These are phyloP conservation scores for Suhomyces terraborum DNA, from an alignment of 1,139 yeast genomes.

Conservation along the genomic window DNA sequence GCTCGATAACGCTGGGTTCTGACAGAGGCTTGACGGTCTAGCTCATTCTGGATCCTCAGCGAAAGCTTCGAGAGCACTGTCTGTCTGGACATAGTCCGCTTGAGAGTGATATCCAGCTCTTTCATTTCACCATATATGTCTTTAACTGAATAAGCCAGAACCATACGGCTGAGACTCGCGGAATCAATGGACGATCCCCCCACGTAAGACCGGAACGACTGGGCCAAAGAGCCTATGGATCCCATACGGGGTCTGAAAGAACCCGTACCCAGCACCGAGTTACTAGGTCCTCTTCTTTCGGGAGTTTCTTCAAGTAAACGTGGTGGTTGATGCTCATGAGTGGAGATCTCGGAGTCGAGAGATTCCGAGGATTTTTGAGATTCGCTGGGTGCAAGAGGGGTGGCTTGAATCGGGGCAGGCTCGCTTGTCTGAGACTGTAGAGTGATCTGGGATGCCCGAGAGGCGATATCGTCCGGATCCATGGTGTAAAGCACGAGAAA, in stretches of 20 bases:
- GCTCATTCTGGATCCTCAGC: conserved; percentile 24
- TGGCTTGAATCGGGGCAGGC: background rate
- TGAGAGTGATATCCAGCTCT: conserved; percentile 32
- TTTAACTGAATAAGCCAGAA: conserved; percentile 16
- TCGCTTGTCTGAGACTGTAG: too few relatives aligned
- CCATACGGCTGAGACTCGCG: conserved; percentile 7
- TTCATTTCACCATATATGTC: conserved; percentile 25
- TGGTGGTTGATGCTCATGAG: background rate
- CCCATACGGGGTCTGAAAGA: background rate
- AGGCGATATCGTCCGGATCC: background rate
- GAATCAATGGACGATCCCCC: conserved; percentile 5
- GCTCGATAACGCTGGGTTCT: background rate
- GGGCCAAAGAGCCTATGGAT: conserved; percentile 1
- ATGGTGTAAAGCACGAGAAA: background rate
- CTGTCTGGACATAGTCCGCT: conserved; percentile 39
- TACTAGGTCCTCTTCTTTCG: background rate
- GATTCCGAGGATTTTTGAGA: conserved; percentile 2
- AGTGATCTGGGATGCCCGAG: background rate
- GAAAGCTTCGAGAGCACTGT: conserved; percentile 43
- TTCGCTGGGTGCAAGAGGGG: background rate
- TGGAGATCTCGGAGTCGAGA: conserved; percentile 4
- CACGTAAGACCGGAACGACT: background rate
- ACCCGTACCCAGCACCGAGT: background rate
- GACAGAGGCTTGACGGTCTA: conserved; percentile 6
- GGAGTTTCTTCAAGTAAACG: background rate